Evolutionary conservation across 306 rosid genomes (phyloP), one percentile per base, ranked within the genome.

Genomic region (Medicago truncatula): DNA sequence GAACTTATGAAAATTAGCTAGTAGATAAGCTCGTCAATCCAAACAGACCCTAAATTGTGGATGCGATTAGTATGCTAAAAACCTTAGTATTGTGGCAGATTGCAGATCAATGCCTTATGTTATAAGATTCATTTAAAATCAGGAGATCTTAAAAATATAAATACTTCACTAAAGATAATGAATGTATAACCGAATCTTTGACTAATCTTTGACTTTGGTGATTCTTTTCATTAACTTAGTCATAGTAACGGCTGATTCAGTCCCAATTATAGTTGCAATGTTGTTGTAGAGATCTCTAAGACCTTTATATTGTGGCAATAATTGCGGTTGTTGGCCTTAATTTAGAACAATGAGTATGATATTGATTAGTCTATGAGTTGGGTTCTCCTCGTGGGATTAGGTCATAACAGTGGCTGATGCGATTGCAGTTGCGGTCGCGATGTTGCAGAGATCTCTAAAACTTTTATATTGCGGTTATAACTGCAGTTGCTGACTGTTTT

Each of bases 381-480:
- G 8, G 9, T 3, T 28, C 41, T 61, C 9, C 64, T 12, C 9
- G 6, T 2, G 17, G 8, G 16, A 2, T 23, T 58, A 58, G 8
- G 17, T 58, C 9, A 12, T 23, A 23, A 23, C 1, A 6, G 39
- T 0, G 38, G 12, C 3, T 15, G 20, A 28, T 61, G 20, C 0
- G 10, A 61, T 61, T 15, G 18, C 40, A 60, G 13, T 28, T 60
- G 40, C 18, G 14, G 6, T 28, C 14, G 17, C 4, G 1, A 9
- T 57, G 63, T 57, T 57, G 3, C 36, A 58, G 8, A 58, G 64
- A 60, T 60, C 66, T 60, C 11, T 60, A 61, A 28, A 14, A 7
- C 5, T 0, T 31, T 61, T 61, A 28, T 60, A 31, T 60, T 28
- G 67, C 6, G 6, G 18, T 3, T 61, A 18, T 34, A 61, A 14